Percentiles rank a stretch among this genome's conserved stretches.
These are phyloP conservation scores for Talaromyces stipitatus DNA, from an alignment of 495 filamentous ascomycete genomes.

Conservation along the genomic window DNA sequence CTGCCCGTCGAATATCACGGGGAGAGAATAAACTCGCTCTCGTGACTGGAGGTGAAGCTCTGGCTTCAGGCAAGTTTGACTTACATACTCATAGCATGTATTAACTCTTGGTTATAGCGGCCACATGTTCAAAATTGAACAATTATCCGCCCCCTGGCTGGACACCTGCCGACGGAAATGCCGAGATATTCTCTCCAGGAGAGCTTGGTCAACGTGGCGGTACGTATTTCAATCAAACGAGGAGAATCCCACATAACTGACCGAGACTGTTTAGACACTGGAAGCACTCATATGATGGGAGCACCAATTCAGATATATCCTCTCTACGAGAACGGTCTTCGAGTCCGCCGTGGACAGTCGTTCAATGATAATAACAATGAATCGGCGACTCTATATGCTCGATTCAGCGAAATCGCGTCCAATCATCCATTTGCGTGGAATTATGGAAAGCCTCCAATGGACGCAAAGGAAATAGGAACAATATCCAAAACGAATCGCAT, in stretches of 20 bases:
- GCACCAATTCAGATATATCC: slow-evolving; percentile 49
- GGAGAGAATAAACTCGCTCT: slow-evolving; percentile 41
- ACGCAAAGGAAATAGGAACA: slow-evolving; percentile 29
- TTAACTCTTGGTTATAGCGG: slow-evolving; percentile 23
- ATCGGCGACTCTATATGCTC: slow-evolving; percentile 39
- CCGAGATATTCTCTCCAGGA: slow-evolving; percentile 10
- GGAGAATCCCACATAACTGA: not conserved
- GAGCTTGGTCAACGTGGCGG: slow-evolving; percentile 6
- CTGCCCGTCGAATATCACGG: slow-evolving; percentile 38
- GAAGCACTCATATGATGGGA: slow-evolving; percentile 38
- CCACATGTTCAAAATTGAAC: slow-evolving; percentile 21
- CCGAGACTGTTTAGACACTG: slow-evolving; percentile 16
- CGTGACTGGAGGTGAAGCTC: slow-evolving; percentile 48
- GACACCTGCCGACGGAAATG: slow-evolving; percentile 28
- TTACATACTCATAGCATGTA: slow-evolving; percentile 3
- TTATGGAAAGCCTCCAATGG: slow-evolving; percentile 29
- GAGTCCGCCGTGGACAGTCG: slow-evolving; percentile 41
- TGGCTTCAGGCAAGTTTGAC: slow-evolving; percentile 39
- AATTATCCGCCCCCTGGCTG: slow-evolving; percentile 42
- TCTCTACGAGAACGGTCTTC: slow-evolving; percentile 45
- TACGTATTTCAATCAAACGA: slow-evolving; percentile 8
- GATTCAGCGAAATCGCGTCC: slow-evolving; percentile 40
- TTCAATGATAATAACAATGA: slow-evolving; percentile 40
- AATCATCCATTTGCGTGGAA: slow-evolving; percentile 39
- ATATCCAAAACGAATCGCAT: slow-evolving; percentile 44